Conservation (phyloP, 1,139 yeast genomes). For the Taiozyma sp. region DNA sequence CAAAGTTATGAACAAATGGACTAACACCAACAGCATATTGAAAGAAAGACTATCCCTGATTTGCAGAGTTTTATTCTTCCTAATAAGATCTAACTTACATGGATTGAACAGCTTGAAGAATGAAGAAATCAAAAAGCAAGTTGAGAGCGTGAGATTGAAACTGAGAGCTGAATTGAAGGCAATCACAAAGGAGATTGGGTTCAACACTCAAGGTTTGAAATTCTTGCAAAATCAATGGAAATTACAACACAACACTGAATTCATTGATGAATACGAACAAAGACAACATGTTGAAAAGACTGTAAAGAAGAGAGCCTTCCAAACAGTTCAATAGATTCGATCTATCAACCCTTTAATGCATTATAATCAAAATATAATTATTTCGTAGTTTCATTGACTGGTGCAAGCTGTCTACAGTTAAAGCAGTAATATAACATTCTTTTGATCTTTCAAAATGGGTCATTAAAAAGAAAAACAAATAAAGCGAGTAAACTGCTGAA, state of each 20-base stretch:
- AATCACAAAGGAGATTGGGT: slow-evolving; percentile 65
- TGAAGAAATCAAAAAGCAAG: slow-evolving; percentile 51
- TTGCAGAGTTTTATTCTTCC: slow-evolving; percentile 69
- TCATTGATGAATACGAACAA: slow-evolving; percentile 65
- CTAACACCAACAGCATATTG: slow-evolving; percentile 40
- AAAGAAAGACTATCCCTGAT: slow-evolving; percentile 53
- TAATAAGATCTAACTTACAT: slow-evolving; percentile 66
- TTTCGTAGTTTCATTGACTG: not conserved
- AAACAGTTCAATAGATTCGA: slow-evolving; percentile 23
- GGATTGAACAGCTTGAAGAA: slow-evolving; percentile 69
- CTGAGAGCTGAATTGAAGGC: slow-evolving; percentile 47
- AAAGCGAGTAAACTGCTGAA: not conserved
- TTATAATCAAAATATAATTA: not conserved
- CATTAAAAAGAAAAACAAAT: not conserved
- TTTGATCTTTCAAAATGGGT: not conserved
- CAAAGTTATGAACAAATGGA: slow-evolving; percentile 72
- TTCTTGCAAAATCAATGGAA: slow-evolving; percentile 77
- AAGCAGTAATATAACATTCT: not conserved
- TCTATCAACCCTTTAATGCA: not conserved
- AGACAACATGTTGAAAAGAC: slow-evolving; percentile 46
- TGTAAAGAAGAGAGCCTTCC: slow-evolving; percentile 65
- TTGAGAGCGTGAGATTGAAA: slow-evolving; percentile 51
- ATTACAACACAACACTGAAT: slow-evolving; percentile 64
- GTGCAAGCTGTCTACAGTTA: not conserved
- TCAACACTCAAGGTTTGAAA: slow-evolving; percentile 77